A percentile compares a stretch with the other conserved stretches of the same genome.
Evolutionary conservation across 1,284 basidiomycete species (phyloP).

Genomic region (Xerocomus minutiporus): DNA sequence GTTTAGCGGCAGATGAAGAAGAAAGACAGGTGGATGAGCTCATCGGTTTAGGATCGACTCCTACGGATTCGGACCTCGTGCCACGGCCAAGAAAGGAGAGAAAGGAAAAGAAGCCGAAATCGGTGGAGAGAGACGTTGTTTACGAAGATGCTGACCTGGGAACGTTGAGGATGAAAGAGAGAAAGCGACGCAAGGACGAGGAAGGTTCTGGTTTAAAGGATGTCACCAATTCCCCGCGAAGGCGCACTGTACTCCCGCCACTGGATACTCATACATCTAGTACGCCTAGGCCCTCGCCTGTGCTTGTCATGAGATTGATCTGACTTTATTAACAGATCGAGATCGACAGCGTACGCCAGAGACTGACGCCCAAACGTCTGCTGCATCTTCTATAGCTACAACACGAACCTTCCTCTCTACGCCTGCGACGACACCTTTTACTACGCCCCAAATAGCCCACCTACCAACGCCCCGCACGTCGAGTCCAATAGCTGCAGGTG

Average conservation of each 20-base stretch:
- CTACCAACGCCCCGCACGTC: slow-evolving; percentile 45
- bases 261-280: slow-evolving; percentile 37
- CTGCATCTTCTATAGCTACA: slow-evolving; percentile 33
- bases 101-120: slow-evolving; percentile 41
- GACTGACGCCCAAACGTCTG: slow-evolving; percentile 33
- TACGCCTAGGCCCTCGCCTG: slow-evolving; percentile 19
- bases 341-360: slow-evolving; percentile 40
- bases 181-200: slow-evolving; percentile 39
- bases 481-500: slow-evolving; percentile 42
- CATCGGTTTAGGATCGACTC: slow-evolving; percentile 12
- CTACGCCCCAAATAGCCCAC: slow-evolving; percentile 30
- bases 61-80: slow-evolving; percentile 15
- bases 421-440: slow-evolving; percentile 40
- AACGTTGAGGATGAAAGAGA: slow-evolving; percentile 35
- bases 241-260: slow-evolving; percentile 34
- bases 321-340: slow-evolving; percentile 31
- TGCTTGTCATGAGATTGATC: slow-evolving; percentile 4
- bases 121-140: slow-evolving; percentile 31
- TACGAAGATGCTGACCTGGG: slow-evolving; percentile 28
- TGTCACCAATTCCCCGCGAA: slow-evolving; percentile 54
- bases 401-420: slow-evolving; percentile 41
- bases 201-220: slow-evolving; percentile 49
- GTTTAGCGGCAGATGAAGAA: slow-evolving; percentile 55
- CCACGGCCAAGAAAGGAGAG: slow-evolving; percentile 34
- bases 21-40: slow-evolving; percentile 36